Percentiles rank a stretch among this genome's conserved stretches.
These are phyloP conservation scores for Termitomyces sp. DNA, from an alignment of 768 basidiomycete genomes.

Conservation along the genomic window DNA sequence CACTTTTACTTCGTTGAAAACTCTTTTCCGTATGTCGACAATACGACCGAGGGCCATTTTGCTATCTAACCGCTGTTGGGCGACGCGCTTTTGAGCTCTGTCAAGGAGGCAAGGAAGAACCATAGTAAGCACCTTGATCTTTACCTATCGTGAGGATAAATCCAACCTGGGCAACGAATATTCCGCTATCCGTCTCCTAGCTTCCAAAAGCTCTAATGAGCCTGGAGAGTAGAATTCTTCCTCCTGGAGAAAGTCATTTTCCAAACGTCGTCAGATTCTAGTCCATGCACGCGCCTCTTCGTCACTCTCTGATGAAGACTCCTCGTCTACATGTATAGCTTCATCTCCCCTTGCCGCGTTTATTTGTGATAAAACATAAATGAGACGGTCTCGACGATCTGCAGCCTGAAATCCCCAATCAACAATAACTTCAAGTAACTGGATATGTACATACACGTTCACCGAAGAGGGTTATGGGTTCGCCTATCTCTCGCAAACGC, in stretches of 20 bases:
- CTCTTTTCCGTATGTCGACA: constrained; percentile 88
- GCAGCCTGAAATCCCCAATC: constrained; percentile 61
- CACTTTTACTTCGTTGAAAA: constrained; percentile 89
- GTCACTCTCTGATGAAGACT: constrained; percentile 65
- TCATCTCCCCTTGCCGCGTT: constrained; percentile 85
- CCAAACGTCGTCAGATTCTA: background rate
- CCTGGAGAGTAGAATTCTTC: constrained; percentile 97
- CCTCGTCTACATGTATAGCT: constrained; percentile 69
- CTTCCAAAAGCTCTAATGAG: constrained; percentile 79
- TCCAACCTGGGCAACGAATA: constrained; percentile 94
- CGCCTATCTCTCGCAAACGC: constrained; percentile 86
- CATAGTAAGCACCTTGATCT: constrained; percentile 74
- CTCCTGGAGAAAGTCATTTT: constrained; percentile 45
- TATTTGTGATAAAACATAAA: constrained; percentile 92
- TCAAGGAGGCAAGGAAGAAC: constrained; percentile 36
- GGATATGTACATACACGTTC: constrained; percentile 74
- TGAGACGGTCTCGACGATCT: constrained; percentile 92
- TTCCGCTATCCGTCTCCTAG: constrained; percentile 83
- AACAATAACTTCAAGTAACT: constrained; percentile 3
- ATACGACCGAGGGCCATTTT: constrained; percentile 83
- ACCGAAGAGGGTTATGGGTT: constrained; percentile 96
- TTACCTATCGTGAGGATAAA: constrained; percentile 55
- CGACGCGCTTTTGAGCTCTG: constrained; percentile 95
- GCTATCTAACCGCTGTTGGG: constrained; percentile 89
- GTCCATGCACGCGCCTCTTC: constrained; percentile 55